Evolutionary conservation across 2,329 filamentous ascomycete genomes (phyloP).

Genomic region (Paramyrothecium roridum): DNA sequence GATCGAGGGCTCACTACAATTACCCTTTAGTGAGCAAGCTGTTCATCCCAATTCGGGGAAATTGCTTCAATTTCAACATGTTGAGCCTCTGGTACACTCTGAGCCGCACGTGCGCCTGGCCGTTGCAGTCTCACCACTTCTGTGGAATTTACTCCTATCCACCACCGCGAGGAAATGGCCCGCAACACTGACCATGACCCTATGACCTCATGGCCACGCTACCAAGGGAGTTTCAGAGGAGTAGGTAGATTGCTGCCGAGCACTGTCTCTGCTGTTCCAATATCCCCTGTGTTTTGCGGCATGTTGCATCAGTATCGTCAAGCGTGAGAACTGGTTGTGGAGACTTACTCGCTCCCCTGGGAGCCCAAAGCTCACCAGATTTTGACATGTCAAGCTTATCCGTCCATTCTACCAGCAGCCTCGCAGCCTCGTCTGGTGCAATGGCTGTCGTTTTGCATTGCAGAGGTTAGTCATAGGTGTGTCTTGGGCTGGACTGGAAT

Average conservation of each 20-base stretch:
- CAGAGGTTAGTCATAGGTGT: background rate
- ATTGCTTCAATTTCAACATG: background rate
- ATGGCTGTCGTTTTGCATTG: constrained; percentile 45
- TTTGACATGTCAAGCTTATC: constrained; percentile 61
- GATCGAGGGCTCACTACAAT: background rate
- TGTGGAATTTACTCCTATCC: background rate
- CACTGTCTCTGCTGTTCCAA: constrained; percentile 63
- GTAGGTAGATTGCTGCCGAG: constrained; percentile 60
- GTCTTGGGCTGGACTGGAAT: background rate
- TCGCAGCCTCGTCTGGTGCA: constrained; percentile 64
- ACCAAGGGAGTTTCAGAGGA: constrained; percentile 67
- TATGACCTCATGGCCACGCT: constrained; percentile 7
- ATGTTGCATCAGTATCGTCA: constrained; percentile 8
- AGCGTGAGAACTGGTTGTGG: too few relatives aligned
- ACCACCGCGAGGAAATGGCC: background rate
- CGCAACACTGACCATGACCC: background rate
- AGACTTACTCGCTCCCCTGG: constrained; percentile 60
- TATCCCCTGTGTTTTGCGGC: constrained; percentile 46
- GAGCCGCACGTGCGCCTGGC: background rate
- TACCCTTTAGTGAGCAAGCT: background rate
- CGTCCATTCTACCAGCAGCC: constrained; percentile 59
- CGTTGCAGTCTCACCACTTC: too few relatives aligned
- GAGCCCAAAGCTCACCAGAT: constrained; percentile 72
- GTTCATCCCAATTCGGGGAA: background rate
- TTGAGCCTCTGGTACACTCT: background rate